Evolutionary conservation across 495 filamentous ascomycete species (phyloP).

Genomic region (Hypomontagnella monticulosa): DNA sequence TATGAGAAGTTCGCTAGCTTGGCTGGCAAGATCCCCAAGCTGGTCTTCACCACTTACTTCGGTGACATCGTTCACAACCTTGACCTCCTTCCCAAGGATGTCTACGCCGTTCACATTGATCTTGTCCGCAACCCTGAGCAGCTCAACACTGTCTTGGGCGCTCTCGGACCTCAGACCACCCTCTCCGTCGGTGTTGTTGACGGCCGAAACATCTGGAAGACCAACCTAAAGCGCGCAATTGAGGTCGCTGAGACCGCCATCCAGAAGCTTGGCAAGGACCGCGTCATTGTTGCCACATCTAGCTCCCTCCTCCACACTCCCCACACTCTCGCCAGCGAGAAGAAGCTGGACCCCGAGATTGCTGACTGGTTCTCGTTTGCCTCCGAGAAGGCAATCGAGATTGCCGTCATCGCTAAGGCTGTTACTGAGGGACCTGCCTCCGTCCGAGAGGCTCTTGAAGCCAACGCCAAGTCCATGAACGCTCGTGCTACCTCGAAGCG

Average conservation of each 20-base stretch:
- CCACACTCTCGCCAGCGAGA: constrained; percentile 96
- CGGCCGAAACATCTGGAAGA: constrained; percentile 99
- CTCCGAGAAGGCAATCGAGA: constrained; percentile 89
- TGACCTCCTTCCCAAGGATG: constrained; percentile 77
- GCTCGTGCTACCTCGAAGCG: constrained; percentile 87
- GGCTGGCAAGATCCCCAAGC: constrained; percentile 78
- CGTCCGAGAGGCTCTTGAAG: constrained; percentile 86
- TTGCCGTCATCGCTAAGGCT: constrained; percentile 94
- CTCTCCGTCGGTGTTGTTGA: constrained; percentile 96
- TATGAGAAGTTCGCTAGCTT: constrained; percentile 86
- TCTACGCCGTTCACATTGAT: constrained; percentile 91
- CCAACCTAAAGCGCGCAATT: constrained; percentile 91
- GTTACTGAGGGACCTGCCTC: constrained; percentile 88
- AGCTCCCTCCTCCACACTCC: constrained; percentile 97
- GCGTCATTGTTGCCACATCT: constrained; percentile 95
- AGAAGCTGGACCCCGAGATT: constrained; percentile 92
- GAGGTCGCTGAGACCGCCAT: constrained; percentile 87
- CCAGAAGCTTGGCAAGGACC: constrained; percentile 92
- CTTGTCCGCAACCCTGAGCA: constrained; percentile 97
- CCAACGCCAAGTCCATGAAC: constrained; percentile 91
- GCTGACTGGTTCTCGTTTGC: constrained; percentile 99
- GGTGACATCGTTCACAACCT: constrained; percentile 99
- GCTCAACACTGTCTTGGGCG: constrained; percentile 78
- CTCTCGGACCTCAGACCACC: constrained; percentile 83
- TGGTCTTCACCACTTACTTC: constrained; percentile 95